Evolutionary conservation across 371 early-diverging fungal genomes (phyloP), one percentile per base, ranked within the genome.

Genomic region (Saksenaea vasiformis): DNA sequence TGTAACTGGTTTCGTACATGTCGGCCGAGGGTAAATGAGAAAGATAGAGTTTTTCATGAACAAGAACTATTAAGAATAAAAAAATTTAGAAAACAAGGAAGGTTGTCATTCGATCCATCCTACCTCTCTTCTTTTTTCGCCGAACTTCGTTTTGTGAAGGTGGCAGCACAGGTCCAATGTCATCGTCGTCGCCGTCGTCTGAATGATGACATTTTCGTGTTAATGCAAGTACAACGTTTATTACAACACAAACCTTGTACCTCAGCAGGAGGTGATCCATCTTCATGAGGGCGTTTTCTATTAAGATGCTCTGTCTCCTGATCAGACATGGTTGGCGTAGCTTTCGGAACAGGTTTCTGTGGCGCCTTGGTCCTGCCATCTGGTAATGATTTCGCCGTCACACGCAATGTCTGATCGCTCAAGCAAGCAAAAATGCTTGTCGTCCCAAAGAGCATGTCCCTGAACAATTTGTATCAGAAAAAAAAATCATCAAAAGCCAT

Each of bases 1-100:
- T 97, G 66, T 93, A 93, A 67, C 93, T 92, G 54, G 85, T 83
- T 73, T 95, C 96, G 68, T 97, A 97, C 91, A 93, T 91, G 66
- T 94, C 91, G 10, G 93, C 86, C 37, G 76, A 77, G 5, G 98
- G 98, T 15, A 98, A 71, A 10, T 83, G 82, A 2, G 87, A 86
- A 22, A 96, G 78, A 60, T 86, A 93, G 35, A 92, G 83, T 35
- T 83, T 70, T 73, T 96, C 95, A 69, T 95, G 92, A 5, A 84
- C 76, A 26, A 90, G 63, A 13, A 82, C 89, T 88, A 66, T 17
- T 53, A n/a, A 54, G 17, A 61, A 58, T 11, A 54, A 53, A 13
- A 36, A 17, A 55, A 1, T 26, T 24, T n/a, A n/a, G n/a, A n/a
- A 43, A 38, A 17, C 5, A 15, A 41, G 5, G 5, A 2, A 38